Evolutionary conservation across 2,329 filamentous ascomycete species (phyloP).

Genomic region (Colletotrichum tropicale): DNA sequence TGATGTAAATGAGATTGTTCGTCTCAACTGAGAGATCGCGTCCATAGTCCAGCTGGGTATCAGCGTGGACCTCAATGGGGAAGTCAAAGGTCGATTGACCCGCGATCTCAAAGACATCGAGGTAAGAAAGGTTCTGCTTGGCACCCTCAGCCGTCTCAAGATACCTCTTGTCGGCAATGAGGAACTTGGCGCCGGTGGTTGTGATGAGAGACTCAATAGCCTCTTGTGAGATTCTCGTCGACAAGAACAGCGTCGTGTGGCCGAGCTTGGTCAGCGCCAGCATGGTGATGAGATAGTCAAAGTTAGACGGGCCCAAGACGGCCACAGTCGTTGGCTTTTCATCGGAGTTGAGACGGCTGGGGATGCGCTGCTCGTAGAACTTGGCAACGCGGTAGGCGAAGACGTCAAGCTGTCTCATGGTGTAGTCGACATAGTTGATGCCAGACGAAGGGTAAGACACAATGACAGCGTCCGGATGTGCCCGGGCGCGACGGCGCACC

Average conservation of each 20-base stretch:
- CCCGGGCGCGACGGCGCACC: constrained; percentile 25
- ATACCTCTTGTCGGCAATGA: constrained; percentile 29
- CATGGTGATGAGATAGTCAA: constrained; percentile 59
- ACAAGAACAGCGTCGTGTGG: constrained; percentile 48
- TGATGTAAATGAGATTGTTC: constrained; percentile 30
- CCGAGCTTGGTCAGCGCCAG: constrained; percentile 60
- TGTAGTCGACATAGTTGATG: constrained; percentile 50
- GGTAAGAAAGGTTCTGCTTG: constrained; percentile 12
- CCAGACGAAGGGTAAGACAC: constrained; percentile 47
- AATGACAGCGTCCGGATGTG: constrained; percentile 37
- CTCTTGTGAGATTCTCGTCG: constrained; percentile 35
- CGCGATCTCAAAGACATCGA: constrained; percentile 31
- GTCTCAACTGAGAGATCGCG: constrained; percentile 34
- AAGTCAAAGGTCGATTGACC: constrained; percentile 30
- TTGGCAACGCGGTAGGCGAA: constrained; percentile 33
- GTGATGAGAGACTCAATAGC: constrained; percentile 34
- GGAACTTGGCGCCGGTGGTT: constrained; percentile 26
- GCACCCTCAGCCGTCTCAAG: constrained; percentile 23
- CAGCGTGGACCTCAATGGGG: constrained; percentile 30
- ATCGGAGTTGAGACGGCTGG: constrained; percentile 22
- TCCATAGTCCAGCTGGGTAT: constrained; percentile 29
- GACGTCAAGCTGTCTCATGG: constrained; percentile 47
- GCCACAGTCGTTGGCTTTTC: constrained; percentile 44
- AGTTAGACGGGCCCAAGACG: constrained; percentile 55
- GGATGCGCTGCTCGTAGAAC: constrained; percentile 25